These are phyloP conservation scores for Ascocoryne sarcoides DNA, from an alignment of 2,329 filamentous ascomycete genomes.

Conservation along the genomic window DNA sequence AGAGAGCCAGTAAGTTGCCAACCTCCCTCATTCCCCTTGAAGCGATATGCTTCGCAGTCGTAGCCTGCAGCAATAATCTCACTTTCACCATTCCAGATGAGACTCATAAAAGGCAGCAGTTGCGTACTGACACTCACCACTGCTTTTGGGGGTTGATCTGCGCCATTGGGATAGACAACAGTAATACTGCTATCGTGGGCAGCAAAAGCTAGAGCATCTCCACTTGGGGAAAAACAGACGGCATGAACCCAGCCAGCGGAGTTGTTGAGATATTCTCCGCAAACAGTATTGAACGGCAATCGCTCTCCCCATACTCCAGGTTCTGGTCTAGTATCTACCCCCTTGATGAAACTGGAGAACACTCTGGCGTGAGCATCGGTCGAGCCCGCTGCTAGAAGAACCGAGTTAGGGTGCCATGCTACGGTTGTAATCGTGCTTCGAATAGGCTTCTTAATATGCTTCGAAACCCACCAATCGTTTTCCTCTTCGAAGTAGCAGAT, in stretches of 20 bases:
- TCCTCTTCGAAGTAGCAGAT: constrained; percentile 99
- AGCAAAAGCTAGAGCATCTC: constrained; percentile 86
- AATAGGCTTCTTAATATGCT: constrained; percentile 98
- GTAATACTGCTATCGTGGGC: constrained; percentile 96
- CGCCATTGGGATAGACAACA: constrained; percentile 85
- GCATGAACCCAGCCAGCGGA: constrained; percentile 95
- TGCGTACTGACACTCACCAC: constrained; percentile 85
- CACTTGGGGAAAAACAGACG: constrained; percentile 85
- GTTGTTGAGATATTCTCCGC: constrained; percentile 91
- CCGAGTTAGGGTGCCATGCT: constrained; percentile 95
- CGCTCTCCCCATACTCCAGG: constrained; percentile 89
- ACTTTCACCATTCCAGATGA: constrained; percentile 85
- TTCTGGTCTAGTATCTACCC: constrained; percentile 77
- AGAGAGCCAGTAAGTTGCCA: constrained; percentile 80
- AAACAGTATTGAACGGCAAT: constrained; percentile 95
- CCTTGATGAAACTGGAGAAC: constrained; percentile 94
- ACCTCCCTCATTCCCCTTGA: constrained; percentile 67
- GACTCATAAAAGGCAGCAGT: constrained; percentile 81
- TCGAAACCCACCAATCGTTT: constrained; percentile 99
- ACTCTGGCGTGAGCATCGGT: constrained; percentile 95
- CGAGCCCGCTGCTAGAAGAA: constrained; percentile 88
- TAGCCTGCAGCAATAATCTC: constrained; percentile 96
- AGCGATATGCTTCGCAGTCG: constrained; percentile 81
- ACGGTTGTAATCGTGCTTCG: constrained; percentile 93
- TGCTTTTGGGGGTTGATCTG: constrained; percentile 84